Evolutionary conservation across 1,284 basidiomycete species (phyloP).

Genomic region (Irpex lacteus): DNA sequence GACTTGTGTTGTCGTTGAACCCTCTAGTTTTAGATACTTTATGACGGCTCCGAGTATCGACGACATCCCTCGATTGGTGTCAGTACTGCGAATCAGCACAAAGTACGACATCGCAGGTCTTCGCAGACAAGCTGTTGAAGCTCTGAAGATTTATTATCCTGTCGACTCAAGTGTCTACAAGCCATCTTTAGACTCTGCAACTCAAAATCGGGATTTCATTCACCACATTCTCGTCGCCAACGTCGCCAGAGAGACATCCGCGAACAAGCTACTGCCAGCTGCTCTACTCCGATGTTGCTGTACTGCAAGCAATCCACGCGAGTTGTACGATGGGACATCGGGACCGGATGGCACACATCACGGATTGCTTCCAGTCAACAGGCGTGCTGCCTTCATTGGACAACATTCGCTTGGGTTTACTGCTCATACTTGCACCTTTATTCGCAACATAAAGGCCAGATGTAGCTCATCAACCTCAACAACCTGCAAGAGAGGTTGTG

Average conservation of each 20-base stretch:
- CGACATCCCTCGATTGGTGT: not conserved
- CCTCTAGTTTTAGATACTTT: not conserved
- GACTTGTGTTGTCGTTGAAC: too few species aligned
- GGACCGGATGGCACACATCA: not conserved
- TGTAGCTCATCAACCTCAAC: too few species aligned
- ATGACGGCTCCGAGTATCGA: not conserved
- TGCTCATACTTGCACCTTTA: not conserved
- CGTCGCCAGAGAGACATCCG: not conserved
- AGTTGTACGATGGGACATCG: not conserved
- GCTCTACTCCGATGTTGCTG: not conserved
- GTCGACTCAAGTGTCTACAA: not conserved
- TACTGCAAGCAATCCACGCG: not conserved
- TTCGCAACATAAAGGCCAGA: too few species aligned
- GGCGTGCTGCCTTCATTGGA: not conserved
- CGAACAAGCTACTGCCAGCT: not conserved
- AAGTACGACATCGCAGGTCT: not conserved
- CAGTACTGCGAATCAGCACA: not conserved
- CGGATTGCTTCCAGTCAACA: not conserved
- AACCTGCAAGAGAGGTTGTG: too few species aligned
- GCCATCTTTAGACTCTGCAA: not conserved
- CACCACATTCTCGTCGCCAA: not conserved
- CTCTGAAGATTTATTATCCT: not conserved
- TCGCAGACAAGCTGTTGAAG: not conserved
- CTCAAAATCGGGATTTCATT: not conserved
- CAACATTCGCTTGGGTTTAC: not conserved